Base-by-base conservation (phyloP, 805 yeast species). In the Millerago galiae region DNA sequence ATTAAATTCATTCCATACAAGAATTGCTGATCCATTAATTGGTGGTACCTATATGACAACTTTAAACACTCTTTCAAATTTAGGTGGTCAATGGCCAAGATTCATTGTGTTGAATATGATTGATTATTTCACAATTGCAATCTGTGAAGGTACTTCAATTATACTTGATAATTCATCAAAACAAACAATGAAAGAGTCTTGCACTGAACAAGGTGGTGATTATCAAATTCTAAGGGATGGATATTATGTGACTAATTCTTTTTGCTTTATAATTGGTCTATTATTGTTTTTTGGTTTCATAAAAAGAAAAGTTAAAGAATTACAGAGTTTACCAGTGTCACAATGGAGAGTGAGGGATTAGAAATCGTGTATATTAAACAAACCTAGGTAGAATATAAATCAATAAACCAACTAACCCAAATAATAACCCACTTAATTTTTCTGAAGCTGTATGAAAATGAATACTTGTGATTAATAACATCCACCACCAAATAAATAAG, bases 11-110 rank as follows among this genome's bases (percentile, higher is more conserved):
- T 93, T 93, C 71, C 97, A 91, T 64, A 91, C 97, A 3, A 80
- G 82, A 53, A 85, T 93, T 42, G 96, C 99, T 2, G 99, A 93
- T 59, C 98, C 99, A 0, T 65, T 80, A 15, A 86, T 93, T 54
- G 99, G 99, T 14, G 99, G 99, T 2, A 93, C 99, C 0, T 93
- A 93, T 61, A 91, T 93, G 98, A 93, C 99, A 0, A 81, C 95
- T 1, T 69, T 93, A 45, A 93, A 93, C 62, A 93, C 99, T 0
- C 69, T 93, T 37, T 79, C 95, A 34, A 93, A 93, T 60, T 72
- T 91, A 44, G 99, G 99, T 18, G 99, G 99, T 10, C 93, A 95
- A 35, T 93, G 99, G 99, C 99, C 99, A 2, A 73, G 88, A 42
- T 67, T 87, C n/a, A 67, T 93, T 27, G 81, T 91, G 2, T 73